Evolutionary conservation across 2,329 filamentous ascomycete species (phyloP).

Genomic region (Thielaviopsis punctulata): DNA sequence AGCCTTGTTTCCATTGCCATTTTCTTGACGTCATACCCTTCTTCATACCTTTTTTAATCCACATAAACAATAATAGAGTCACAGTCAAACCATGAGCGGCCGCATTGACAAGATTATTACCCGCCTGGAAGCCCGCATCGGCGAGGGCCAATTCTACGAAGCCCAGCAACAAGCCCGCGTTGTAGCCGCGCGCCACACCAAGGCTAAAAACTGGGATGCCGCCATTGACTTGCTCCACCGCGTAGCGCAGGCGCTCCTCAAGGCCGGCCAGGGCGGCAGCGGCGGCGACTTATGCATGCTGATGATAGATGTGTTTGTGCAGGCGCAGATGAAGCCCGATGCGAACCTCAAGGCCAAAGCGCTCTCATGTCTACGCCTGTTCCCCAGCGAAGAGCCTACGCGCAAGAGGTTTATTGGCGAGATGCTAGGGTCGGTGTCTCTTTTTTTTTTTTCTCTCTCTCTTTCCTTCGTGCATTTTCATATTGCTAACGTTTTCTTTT

Average conservation of each 20-base stretch:
- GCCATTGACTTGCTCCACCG: slow-evolving; percentile 75
- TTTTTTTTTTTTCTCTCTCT: neutral
- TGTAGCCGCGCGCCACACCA: slow-evolving; percentile 84
- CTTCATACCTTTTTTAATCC: neutral
- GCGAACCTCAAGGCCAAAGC: slow-evolving; percentile 57
- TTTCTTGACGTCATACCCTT: neutral
- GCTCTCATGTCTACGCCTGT: slow-evolving; percentile 62
- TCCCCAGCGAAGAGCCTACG: slow-evolving; percentile 69
- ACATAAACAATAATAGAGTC: neutral
- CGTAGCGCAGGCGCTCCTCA: slow-evolving; percentile 70
- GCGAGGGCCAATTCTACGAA: slow-evolving; percentile 89
- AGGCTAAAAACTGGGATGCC: slow-evolving; percentile 65
- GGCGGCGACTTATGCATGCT: slow-evolving; percentile 80
- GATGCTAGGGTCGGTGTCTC: slow-evolving; percentile 52
- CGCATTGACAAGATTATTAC: slow-evolving; percentile 41
- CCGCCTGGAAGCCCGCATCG: slow-evolving; percentile 68
- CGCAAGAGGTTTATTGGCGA: slow-evolving; percentile 84
- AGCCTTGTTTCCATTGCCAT: no score
- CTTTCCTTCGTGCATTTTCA: neutral
- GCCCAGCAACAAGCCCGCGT: slow-evolving; percentile 96
- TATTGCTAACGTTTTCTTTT: slow-evolving; percentile 3
- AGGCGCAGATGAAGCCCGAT: slow-evolving; percentile 65
- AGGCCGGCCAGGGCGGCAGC: slow-evolving; percentile 83
- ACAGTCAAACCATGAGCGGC: slow-evolving; percentile 17
- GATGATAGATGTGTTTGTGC: slow-evolving; percentile 78